Evolutionary conservation across 2,329 filamentous ascomycete genomes (phyloP), one percentile per base, ranked within the genome.

Genomic region (Fusarium musae): DNA sequence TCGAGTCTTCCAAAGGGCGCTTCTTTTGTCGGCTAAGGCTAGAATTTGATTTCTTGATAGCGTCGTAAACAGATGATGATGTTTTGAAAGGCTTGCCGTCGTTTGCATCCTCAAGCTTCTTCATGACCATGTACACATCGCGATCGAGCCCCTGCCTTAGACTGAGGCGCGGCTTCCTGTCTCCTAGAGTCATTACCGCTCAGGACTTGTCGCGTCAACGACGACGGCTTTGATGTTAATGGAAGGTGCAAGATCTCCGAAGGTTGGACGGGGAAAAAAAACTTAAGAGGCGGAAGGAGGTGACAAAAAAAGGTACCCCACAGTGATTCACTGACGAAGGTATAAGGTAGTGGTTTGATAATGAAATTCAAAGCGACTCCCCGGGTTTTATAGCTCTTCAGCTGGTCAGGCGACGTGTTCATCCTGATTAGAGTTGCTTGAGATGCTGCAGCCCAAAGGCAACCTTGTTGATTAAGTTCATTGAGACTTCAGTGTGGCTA

Each of bases 41-140:
- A 0, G 95, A 97, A 80, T 98, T 98, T 19, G 95, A 97, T 57
- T 86, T 85, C 76, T 95, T 93, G 70, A 98, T 94, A 66, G 89
- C 90, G 43, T 95, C 92, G 80, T 96, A 97, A 3, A 97, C 88
- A 5, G 85, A 82, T 5, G 87, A 82, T 7, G 92, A 85, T 3
- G 89, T 91, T 36, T 79, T 80, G 75, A 83, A 82, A 13, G 77
- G 79, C 36, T 85, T 85, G 53, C 86, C 86, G 53, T 87, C 83
- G 57, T 89, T 88, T 58, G 92, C 89, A 67, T 94, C 92, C 61
- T 93, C 88, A 59, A 96, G 86, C 81, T 94, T 96, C 73, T 90
- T 89, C 42, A 97, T 88, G 42, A 96, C 88, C 78, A 93, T 92
- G 79, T 96, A 95, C 70, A 97, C 88, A 79, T 94, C 92, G 69